Conservation (phyloP, 177 flowering plant species). For the Vitis hybrid region DNA sequence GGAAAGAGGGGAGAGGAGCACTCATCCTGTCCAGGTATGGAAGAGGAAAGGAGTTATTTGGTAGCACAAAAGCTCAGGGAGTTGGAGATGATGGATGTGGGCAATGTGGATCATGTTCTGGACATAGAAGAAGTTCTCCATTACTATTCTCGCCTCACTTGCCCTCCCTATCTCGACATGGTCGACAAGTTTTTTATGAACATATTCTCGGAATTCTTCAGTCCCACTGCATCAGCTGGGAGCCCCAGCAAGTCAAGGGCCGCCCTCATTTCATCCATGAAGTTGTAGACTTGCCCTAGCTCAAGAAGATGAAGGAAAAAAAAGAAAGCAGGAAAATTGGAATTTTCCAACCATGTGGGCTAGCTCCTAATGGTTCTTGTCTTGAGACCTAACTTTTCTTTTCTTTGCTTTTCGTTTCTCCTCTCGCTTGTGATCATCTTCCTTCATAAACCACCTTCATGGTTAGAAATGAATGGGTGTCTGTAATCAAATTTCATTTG, state of each 20-base stretch:
- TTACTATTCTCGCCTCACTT: constrained; percentile 72
- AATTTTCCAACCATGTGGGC: too few species aligned
- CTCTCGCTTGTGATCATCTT: too few species aligned
- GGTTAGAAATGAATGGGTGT: too few species aligned
- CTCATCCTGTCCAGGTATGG: neutral
- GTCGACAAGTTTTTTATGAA: constrained; percentile 70
- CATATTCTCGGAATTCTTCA: constrained; percentile 45
- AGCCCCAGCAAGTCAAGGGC: neutral
- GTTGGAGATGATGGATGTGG: constrained; percentile 55
- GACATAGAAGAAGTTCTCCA: constrained; percentile 81
- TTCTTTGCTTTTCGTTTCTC: too few species aligned
- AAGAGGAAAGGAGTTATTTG: constrained; percentile 17
- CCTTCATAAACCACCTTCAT: too few species aligned
- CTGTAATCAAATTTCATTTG: too few species aligned
- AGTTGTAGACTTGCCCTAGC: neutral
- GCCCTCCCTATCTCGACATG: constrained; percentile 74
- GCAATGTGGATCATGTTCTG: constrained; percentile 54
- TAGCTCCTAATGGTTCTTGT: too few species aligned
- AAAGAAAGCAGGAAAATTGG: too few species aligned
- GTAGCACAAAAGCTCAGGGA: constrained; percentile 62
- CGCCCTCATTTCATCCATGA: neutral
- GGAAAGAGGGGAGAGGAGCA: constrained; percentile 10
- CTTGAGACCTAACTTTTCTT: too few species aligned
- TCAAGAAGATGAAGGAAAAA: too few species aligned
- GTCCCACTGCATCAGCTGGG: constrained; percentile 6